Evolutionary conservation across 495 filamentous ascomycete species (phyloP), one percentile per base, ranked within the genome.

Genomic region (Annulohypoxylon maeteangense): DNA sequence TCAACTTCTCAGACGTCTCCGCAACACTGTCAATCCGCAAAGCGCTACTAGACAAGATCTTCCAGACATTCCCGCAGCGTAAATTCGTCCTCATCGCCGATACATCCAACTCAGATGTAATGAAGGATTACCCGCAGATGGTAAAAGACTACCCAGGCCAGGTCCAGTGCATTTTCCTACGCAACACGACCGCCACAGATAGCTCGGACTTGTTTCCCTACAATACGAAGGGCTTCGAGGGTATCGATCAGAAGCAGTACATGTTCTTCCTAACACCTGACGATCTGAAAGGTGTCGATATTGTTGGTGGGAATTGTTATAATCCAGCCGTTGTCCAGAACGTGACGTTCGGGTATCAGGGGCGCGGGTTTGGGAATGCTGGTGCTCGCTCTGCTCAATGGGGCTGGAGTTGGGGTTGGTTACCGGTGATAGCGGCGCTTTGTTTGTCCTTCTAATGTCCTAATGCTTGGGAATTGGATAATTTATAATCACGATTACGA

Each of bases 211-310:
- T 82, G 32, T 93, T 92, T 75, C 91, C 91, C 0, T 93, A 94
- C 74, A 84, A 94, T 74, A 94, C 92, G 0, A 82, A 76, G 6
- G 87, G 86, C n/a, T 93, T 94, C 78, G 72, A 90, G 75, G 81
- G 78, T 3, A 61, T 94, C 29, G 84, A 90, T 32, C 84, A 87
- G 72, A 80, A 80, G 45, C 83, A 76, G 72, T 94, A 91, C 75
- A 93, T 94, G 91, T 94, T 94, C 81, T 94, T 94, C 81, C 77
- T 81, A 2, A 82, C 87, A 1, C 83, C 92, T 0, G 89, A 93
- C 76, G 92, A 94, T 72, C 81, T 94, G 12, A 84, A 59, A 4
- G 82, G 83, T 14, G 81, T 93, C 70, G 89, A 94, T 76, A 88
- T 94, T 67, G 80, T 78, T n/a, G 87, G 85, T 36, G 92, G 92